Base-by-base conservation (phyloP, 768 basidiomycete genomes). In the Boletus rubescentipes region DNA sequence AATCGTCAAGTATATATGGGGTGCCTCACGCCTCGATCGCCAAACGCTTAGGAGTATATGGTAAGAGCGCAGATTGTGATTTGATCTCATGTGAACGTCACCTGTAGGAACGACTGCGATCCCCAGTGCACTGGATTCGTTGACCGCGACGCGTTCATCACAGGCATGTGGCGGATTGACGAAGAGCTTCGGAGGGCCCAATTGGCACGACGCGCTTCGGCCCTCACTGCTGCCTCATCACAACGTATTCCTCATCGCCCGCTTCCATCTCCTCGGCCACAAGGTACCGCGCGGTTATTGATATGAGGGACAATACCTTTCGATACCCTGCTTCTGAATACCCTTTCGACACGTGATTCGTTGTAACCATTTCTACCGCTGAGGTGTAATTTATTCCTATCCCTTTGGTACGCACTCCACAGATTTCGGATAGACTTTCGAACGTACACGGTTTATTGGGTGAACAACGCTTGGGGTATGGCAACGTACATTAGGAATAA, bases 81-180 rank as follows among this genome's bases (percentile, higher is more conserved):
- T 31, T 32, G 34, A 43, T 29, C 26, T 57, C 38, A 40, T 6
- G 20, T 38, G 54, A 14, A 55, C 43, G 11, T 47, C 23, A 40
- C 14, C 36, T 32, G 14, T 57, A 91, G 90, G 90, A 76, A 73
- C 47, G 89, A 89, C 62, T 89, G 85, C 59, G 89, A 91, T 67
- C 69, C 78, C 4, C 68, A 69, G 4, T 67, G 72, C 5, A 73
- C 69, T 30, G 89, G 88, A 4, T 75, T 75, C n/a, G 74, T 93
- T 11, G 80, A 83, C 58, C 73, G 82, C 5, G 86, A 88, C 16
- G 74, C 73, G 16, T 93, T 93, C 59, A 79, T 84, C 37, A 80
- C 77, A 58, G 91, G 89, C 46, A 91, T 91, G 88, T 91, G 89
- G 89, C 82, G 84, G 35, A 88, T 93, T 29, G 90, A 93, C 69